A percentile compares a stretch with the other conserved stretches of the same genome.
Conservation (phyloP, 805 yeast species). For the Starmerella bombi region DNA sequence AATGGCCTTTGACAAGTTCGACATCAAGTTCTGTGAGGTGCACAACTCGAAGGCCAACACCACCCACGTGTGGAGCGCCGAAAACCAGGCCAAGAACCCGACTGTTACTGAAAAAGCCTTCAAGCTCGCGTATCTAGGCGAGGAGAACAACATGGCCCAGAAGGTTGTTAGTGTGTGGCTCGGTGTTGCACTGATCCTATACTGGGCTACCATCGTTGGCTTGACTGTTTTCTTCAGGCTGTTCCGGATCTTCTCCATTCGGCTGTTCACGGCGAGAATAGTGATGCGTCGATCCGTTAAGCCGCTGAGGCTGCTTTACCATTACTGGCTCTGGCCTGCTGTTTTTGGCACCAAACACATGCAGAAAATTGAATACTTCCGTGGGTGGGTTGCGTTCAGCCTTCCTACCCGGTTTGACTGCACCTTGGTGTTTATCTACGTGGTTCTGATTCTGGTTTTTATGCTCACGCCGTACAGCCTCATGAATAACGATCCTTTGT, state of each 20-base stretch:
- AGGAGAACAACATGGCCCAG: slow-evolving; percentile 17
- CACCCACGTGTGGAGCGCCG: slow-evolving; percentile 13
- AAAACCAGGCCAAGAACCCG: slow-evolving; percentile 2
- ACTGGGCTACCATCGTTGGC: slow-evolving; percentile 23
- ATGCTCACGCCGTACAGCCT: slow-evolving; percentile 25
- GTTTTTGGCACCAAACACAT: slow-evolving; percentile 26
- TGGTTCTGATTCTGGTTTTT: slow-evolving; percentile 27
- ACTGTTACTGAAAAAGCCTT: slow-evolving; percentile 12
- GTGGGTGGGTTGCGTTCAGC: slow-evolving; percentile 21
- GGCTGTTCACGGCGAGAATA: slow-evolving; percentile 19
- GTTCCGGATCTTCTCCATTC: background rate
- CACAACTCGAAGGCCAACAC: slow-evolving; percentile 11
- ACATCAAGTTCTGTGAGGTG: slow-evolving; percentile 20
- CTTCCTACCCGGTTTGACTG: slow-evolving; percentile 44
- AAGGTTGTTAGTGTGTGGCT: slow-evolving; percentile 25
- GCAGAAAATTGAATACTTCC: slow-evolving; percentile 17
- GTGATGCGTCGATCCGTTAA: slow-evolving; percentile 20
- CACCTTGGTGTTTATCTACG: slow-evolving; percentile 32
- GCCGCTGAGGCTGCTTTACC: slow-evolving; percentile 18
- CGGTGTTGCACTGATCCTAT: slow-evolving; percentile 24
- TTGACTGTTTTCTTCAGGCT: slow-evolving; percentile 4
- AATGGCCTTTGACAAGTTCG: slow-evolving; percentile 26
- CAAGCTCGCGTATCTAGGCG: slow-evolving; percentile 17
- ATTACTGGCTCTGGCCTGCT: slow-evolving; percentile 30
- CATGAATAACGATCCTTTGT: slow-evolving; percentile 29